Conservation (phyloP, 1,284 basidiomycete genomes). For the Puccinia coronata region DNA sequence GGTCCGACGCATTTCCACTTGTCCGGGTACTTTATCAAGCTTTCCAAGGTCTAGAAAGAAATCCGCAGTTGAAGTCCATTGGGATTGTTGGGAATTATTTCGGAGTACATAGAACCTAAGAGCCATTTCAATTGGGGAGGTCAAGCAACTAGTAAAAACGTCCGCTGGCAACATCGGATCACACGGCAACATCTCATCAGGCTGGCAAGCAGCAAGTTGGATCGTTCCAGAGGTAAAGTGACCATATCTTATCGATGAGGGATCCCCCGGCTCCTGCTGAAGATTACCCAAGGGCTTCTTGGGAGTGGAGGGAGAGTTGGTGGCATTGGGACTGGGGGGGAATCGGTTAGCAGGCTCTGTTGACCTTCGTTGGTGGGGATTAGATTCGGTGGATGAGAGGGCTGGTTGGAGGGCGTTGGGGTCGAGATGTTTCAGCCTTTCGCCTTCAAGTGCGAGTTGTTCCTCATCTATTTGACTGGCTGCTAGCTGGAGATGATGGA, state of each 20-base stretch:
- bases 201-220: slow-evolving; percentile 47
- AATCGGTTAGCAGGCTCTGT: background rate
- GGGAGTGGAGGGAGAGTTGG: background rate
- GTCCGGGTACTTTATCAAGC: slow-evolving; percentile 40
- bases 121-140: slow-evolving; percentile 48
- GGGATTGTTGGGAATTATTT: slow-evolving; percentile 25
- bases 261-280: background rate
- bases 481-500: slow-evolving; percentile 25
- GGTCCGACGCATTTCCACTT: slow-evolving; percentile 47
- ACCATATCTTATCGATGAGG: background rate
- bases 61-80: slow-evolving; percentile 43
- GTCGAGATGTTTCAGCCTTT: background rate
- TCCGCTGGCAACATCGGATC: slow-evolving; percentile 48
- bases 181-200: slow-evolving; percentile 43
- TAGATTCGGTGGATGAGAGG: background rate
- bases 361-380: background rate
- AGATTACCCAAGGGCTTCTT: background rate
- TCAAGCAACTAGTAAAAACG: slow-evolving; percentile 48
- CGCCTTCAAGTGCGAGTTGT: background rate
- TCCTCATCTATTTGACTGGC: slow-evolving; percentile 34
- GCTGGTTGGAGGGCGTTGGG: slow-evolving; percentile 2
- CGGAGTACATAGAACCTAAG: slow-evolving; percentile 46
- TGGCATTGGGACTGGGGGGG: background rate
- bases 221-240: slow-evolving; percentile 26
- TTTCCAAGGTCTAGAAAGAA: slow-evolving; percentile 41